A percentile compares a stretch with the other conserved stretches of the same genome.
Conservation (phyloP, 805 yeast genomes). For the Zygosaccharomyces pseudorouxii region DNA sequence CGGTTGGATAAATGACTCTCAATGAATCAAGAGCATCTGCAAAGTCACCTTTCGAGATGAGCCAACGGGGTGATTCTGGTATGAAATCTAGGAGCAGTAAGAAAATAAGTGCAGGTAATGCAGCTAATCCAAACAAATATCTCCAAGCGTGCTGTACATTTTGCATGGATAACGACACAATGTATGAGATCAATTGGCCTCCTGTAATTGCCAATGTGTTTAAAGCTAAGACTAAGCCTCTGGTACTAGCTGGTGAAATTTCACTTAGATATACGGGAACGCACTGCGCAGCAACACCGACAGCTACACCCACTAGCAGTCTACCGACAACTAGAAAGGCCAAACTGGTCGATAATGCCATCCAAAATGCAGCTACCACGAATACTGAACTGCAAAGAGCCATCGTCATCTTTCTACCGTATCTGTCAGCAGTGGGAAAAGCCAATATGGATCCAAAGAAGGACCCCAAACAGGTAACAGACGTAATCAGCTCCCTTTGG, state of each 20-base stretch:
- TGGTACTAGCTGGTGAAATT: conserved; percentile 40
- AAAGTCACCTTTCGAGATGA: conserved; percentile 34
- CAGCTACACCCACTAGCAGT: conserved; percentile 62
- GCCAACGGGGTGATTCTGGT: conserved; percentile 50
- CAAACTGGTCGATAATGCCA: conserved; percentile 41
- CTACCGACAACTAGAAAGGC: conserved; percentile 49
- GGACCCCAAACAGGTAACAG: conserved; percentile 51
- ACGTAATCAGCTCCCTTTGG: conserved; percentile 41
- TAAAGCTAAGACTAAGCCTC: conserved; percentile 39
- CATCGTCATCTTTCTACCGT: conserved; percentile 41
- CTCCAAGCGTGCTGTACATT: conserved; percentile 36
- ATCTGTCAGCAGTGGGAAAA: conserved; percentile 47
- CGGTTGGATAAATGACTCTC: conserved; percentile 42
- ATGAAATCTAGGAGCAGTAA: conserved; percentile 39
- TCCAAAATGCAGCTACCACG: conserved; percentile 46
- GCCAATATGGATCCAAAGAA: conserved; percentile 48
- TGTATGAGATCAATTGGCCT: conserved; percentile 45
- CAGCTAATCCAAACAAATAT: conserved; percentile 37
- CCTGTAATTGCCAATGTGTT: conserved; percentile 46
- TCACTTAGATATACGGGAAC: conserved; percentile 58
- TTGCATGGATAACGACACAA: conserved; percentile 36
- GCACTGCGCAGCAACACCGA: conserved; percentile 66
- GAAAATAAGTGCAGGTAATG: conserved; percentile 41
- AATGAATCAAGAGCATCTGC: conserved; percentile 42
- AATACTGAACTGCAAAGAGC: conserved; percentile 44